phyloP scores from a whole-genome alignment of 2,329 filamentous ascomycete genomes.

The Chalara sp. region DNA sequence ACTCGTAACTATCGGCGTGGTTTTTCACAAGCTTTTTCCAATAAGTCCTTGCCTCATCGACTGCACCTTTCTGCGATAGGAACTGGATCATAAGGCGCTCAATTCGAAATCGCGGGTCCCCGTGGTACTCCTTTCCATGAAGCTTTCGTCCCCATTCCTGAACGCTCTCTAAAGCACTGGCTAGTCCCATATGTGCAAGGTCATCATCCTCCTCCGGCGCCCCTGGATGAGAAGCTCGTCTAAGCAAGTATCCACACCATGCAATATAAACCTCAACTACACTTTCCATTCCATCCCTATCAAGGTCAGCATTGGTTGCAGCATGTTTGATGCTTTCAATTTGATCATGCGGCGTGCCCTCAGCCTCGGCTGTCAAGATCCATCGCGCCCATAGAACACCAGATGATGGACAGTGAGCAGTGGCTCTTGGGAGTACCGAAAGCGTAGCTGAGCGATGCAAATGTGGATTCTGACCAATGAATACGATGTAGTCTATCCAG shows the following conservation, averaged over 20 bases:
- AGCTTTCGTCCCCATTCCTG: slow-evolving; percentile 66
- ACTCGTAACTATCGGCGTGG: slow-evolving; percentile 76
- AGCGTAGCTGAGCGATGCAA: slow-evolving; percentile 45
- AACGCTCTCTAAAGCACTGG: slow-evolving; percentile 79
- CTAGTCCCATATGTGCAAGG: slow-evolving; percentile 82
- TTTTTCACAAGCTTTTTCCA: slow-evolving; percentile 67
- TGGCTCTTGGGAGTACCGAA: slow-evolving; percentile 71
- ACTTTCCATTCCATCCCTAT: slow-evolving; percentile 79
- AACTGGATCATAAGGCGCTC: slow-evolving; percentile 92
- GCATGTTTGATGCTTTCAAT: slow-evolving; percentile 89
- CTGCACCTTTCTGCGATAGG: slow-evolving; percentile 72
- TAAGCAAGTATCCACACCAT: slow-evolving; percentile 91
- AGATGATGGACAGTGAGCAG: slow-evolving; percentile 88
- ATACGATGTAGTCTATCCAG: slow-evolving; percentile 67
- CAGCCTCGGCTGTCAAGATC: slow-evolving; percentile 76
- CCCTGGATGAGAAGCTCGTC: slow-evolving; percentile 69
- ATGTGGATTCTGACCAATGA: slow-evolving; percentile 23
- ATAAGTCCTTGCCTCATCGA: slow-evolving; percentile 68
- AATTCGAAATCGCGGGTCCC: slow-evolving; percentile 83
- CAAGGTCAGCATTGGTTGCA: slow-evolving; percentile 79
- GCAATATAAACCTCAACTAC: slow-evolving; percentile 86
- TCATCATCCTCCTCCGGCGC: slow-evolving; percentile 78
- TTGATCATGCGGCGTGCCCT: slow-evolving; percentile 66
- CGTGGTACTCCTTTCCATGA: slow-evolving; percentile 68
- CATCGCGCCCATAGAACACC: slow-evolving; percentile 87